Percentiles rank a stretch among this genome's conserved stretches.
Evolutionary conservation across 352 stramenopile genomes (phyloP).

Genomic region (Phytophthora megakarya): DNA sequence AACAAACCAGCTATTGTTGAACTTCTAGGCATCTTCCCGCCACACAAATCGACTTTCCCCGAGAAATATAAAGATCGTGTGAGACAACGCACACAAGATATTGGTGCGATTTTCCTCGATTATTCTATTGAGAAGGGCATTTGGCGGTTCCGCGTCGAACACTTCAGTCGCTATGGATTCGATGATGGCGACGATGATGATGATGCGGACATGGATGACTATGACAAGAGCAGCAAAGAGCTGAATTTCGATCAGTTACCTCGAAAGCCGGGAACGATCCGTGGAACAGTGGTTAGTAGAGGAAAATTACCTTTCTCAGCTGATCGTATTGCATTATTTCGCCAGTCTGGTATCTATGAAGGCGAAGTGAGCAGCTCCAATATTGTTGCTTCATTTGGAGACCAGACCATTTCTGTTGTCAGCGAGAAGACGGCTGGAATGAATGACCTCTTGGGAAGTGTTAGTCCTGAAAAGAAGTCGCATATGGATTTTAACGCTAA

Average conservation of each 20-base stretch:
- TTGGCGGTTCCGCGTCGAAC: slow-evolving; percentile 86
- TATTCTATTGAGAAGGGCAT: slow-evolving; percentile 76
- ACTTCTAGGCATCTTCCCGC: slow-evolving; percentile 77
- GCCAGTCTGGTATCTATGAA: slow-evolving; percentile 52
- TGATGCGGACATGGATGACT: slow-evolving; percentile 48
- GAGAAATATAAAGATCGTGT: slow-evolving; percentile 81
- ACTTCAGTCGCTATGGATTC: slow-evolving; percentile 87
- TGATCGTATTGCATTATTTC: slow-evolving; percentile 45
- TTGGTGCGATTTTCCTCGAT: slow-evolving; percentile 78
- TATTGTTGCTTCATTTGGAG: slow-evolving; percentile 48
- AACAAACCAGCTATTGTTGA: slow-evolving; percentile 85
- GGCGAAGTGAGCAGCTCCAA: slow-evolving; percentile 21
- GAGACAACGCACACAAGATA: slow-evolving; percentile 75
- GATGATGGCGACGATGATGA: slow-evolving; percentile 76
- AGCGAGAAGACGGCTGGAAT: slow-evolving; percentile 28
- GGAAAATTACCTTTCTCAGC: slow-evolving; percentile 30
- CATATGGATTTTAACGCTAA: slow-evolving; percentile 28
- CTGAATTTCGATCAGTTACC: slow-evolving; percentile 24
- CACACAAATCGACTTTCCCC: slow-evolving; percentile 54
- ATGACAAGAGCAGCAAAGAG: slow-evolving; percentile 18
- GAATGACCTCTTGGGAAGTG: slow-evolving; percentile 8
- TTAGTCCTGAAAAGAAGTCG: slow-evolving; percentile 4
- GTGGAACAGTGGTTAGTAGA: slow-evolving; percentile 25
- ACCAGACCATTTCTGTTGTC: slow-evolving; percentile 8
- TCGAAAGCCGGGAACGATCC: slow-evolving; percentile 37